Conservation (phyloP, 305 asterid species). For the Rubia tinctorum region DNA sequence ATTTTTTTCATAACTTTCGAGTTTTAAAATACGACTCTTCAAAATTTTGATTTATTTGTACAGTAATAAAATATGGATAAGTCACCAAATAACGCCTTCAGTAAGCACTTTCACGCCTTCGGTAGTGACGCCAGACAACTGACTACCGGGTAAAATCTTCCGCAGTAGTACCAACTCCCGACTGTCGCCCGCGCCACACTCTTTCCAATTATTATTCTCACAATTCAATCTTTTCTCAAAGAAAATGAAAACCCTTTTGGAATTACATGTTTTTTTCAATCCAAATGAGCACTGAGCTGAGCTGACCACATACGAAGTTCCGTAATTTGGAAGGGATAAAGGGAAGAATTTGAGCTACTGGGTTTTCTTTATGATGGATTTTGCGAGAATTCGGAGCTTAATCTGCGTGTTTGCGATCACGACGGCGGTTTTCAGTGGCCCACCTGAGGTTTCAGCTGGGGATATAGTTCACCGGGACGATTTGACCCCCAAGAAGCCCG, state of each 20-base stretch:
- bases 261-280: neutral
- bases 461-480: conserved; percentile 79
- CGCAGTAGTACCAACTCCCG: neutral
- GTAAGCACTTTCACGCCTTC: neutral
- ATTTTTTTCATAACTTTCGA: too few species aligned
- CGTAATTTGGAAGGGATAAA: neutral
- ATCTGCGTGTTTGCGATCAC: conserved; percentile 33
- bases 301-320: neutral
- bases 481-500: conserved; percentile 51
- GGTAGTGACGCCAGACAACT: neutral
- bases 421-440: conserved; percentile 27
- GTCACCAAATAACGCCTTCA: neutral
- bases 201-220: neutral
- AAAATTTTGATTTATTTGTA: too few species aligned
- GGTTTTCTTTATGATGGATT: conserved; percentile 24
- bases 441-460: conserved; percentile 55
- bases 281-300: conserved; percentile 1
- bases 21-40: too few species aligned
- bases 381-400: conserved; percentile 23
- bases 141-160: neutral
- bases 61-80: too few species aligned
- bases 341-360: conserved; percentile 14
- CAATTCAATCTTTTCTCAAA: neutral
- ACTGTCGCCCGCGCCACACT: conserved; percentile 5
- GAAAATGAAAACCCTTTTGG: neutral